Evolutionary conservation across 371 early-diverging fungal genomes (phyloP).

Genomic region (Apophysomyces ossiformis): DNA sequence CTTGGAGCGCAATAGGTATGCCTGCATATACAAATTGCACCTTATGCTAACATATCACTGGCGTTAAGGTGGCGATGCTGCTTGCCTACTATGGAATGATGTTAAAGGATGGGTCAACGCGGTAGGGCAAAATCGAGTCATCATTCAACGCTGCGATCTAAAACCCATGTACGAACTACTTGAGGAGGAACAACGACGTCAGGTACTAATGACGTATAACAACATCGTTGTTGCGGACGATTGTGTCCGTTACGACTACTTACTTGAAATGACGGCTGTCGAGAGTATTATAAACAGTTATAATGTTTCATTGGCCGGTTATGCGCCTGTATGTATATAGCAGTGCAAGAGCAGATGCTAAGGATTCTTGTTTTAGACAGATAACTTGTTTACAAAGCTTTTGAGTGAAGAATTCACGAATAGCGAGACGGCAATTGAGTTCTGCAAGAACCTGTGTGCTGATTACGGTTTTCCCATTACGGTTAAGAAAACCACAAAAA

Average conservation of each 20-base stretch:
- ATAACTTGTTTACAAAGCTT: not conserved
- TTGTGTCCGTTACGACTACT: not conserved
- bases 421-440: not conserved
- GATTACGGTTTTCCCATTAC: not conserved
- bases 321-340: not conserved
- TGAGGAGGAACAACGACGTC: not conserved
- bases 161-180: not conserved
- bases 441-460: not conserved
- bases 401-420: not conserved
- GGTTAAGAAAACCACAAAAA: not conserved
- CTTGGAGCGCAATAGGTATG: not conserved
- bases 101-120: not conserved
- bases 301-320: too few species aligned
- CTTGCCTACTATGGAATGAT: not conserved
- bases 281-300: not conserved
- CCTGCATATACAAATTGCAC: too few species aligned
- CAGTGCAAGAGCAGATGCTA: not conserved
- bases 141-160: not conserved
- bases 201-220: not conserved
- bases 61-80: not conserved
- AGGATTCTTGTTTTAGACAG: not conserved
- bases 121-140: not conserved
- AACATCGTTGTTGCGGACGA: not conserved
- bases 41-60: not conserved
- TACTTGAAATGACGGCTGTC: not conserved